Evolutionary conservation across 2,329 filamentous ascomycete species (phyloP), one percentile per base, ranked within the genome.

Genomic region (Tolypocladium tundrense): DNA sequence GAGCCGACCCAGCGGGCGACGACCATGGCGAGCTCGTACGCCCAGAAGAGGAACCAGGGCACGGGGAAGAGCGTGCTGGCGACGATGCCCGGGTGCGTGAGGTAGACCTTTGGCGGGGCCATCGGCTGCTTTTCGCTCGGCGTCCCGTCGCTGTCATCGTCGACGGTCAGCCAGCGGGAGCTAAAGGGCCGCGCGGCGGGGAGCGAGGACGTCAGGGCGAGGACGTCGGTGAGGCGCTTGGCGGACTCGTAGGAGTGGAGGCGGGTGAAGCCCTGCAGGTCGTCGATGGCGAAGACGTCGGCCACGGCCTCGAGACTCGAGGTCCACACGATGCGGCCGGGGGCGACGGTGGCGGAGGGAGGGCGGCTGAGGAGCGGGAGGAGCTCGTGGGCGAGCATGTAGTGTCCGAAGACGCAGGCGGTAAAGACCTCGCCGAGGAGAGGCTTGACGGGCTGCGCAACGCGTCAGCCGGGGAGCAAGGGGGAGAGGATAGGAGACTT

Each of bases 391-490:
- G 84, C 84, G 31, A 99, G 84, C 67, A 97, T 75, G 70, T 99
- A 97, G 75, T 99, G 94, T 0, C 94, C 94, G 69, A 99, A 97
- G 37, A 96, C 82, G 68, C 97, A 97, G 54, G 93, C 88, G 69
- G 87, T 88, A 70, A 97, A 99, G 21, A 96, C 85, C 63, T 90
- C 81, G 3, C 91, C 92, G 0, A 99, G 75, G 6, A 77, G 74
- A 0, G 87, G 85, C 61, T 71, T 69, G 3, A 71, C 68, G 16
- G 80, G 74, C 68, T 91, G 80, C 50, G 37, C 9, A 16, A 16
- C 16, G 7, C 16, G 27, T 55, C 21, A 58, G 56, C 48, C 19
- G 54, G 51, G 19, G 51, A 33, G 21, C 7, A 24, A 31, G 33
- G 21, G 21, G 33, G 41, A 2, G 1, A 24, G 24, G n/a, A 4